Conservation (phyloP, 768 basidiomycete genomes). For the Podaxis sp. region DNA sequence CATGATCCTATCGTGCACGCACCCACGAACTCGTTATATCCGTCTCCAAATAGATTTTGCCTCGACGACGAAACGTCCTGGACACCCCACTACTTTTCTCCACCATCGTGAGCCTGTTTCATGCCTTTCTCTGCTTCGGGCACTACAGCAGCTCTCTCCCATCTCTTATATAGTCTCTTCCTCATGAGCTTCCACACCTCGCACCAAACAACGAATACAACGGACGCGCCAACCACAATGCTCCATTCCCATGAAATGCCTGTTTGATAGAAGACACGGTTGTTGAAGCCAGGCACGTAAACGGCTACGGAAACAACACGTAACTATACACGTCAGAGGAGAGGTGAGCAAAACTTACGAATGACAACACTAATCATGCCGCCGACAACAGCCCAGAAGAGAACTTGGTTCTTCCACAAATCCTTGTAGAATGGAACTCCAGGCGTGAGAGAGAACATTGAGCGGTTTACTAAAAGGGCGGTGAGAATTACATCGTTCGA, state of each 20-base stretch:
- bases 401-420: conserved; percentile 33
- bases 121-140: no score
- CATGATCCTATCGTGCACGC: no score
- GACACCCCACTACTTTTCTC: no score
- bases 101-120: no score
- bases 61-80: no score
- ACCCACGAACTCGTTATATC: no score
- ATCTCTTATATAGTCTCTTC: conserved; percentile 28
- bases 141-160: conserved; percentile 14
- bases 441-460: conserved; percentile 35
- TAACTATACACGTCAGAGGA: not conserved
- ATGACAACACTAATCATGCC: conserved; percentile 38
- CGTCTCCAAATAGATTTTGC: no score
- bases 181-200: conserved; percentile 40
- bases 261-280: conserved; percentile 36
- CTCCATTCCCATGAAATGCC: conserved; percentile 42
- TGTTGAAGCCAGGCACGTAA: conserved; percentile 38
- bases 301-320: conserved; percentile 25
- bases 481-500: not conserved
- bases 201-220: conserved; percentile 34
- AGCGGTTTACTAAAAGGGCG: conserved; percentile 33
- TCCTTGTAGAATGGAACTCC: conserved; percentile 35
- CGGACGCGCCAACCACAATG: conserved; percentile 35
- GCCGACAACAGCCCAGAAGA: conserved; percentile 33
- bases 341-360: conserved; percentile 26